Percentiles rank a stretch among this genome's conserved stretches.
Conservation (phyloP, 257 asterid genomes). For the Solanum arcanum region DNA sequence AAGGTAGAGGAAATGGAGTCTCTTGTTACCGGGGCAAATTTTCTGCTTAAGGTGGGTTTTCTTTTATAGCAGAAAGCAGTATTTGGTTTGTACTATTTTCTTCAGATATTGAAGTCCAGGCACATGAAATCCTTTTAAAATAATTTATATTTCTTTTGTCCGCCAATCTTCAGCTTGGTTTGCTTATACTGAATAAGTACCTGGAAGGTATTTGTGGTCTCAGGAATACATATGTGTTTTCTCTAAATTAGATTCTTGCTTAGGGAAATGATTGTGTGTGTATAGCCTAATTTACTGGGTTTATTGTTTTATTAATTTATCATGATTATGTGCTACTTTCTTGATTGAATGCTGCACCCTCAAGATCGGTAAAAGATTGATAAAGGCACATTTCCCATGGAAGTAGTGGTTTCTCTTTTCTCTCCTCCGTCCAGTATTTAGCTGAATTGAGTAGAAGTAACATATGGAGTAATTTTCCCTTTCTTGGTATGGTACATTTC, state of each 20-base stretch:
- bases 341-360: background rate
- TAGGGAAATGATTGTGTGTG: background rate
- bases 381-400: background rate
- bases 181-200: background rate
- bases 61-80: background rate
- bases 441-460: background rate
- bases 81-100: background rate
- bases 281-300: background rate
- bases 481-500: background rate
- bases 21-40: slow-evolving; percentile 92
- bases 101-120: background rate
- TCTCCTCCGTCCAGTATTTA: background rate
- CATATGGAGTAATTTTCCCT: background rate
- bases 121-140: background rate
- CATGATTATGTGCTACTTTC: background rate
- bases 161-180: background rate
- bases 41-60: slow-evolving; percentile 71
- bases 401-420: background rate
- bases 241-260: background rate
- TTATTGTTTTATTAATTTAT: background rate
- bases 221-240: background rate
- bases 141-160: background rate
- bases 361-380: background rate
- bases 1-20: slow-evolving; percentile 93
- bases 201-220: background rate